A percentile compares a stretch with the other conserved stretches of the same genome.
Evolutionary conservation across 768 basidiomycete species (phyloP).

Genomic region (Lyophyllum semitale): DNA sequence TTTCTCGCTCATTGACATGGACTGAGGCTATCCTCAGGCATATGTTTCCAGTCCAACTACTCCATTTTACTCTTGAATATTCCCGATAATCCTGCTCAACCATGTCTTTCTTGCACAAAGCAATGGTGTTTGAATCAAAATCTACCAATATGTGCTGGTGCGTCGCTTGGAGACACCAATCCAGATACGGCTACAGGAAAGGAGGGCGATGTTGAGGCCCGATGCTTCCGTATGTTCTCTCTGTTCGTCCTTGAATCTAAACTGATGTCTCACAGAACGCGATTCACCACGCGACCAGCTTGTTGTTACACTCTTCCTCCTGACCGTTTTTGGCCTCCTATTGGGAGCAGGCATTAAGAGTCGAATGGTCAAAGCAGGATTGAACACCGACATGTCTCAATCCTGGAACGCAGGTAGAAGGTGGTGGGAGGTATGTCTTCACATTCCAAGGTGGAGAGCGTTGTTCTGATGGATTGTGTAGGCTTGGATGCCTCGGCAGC

Average conservation of each 20-base stretch:
- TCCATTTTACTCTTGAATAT: conserved; percentile 79
- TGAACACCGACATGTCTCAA: conserved; percentile 55
- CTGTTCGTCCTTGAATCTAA: conserved; percentile 3
- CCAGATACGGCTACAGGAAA: conserved; percentile 93
- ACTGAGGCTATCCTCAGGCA: conserved; percentile 53
- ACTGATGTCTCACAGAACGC: conserved; percentile 59
- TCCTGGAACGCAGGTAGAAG: conserved; percentile 60
- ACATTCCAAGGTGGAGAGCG: conserved; percentile 12
- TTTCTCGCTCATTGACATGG: neutral
- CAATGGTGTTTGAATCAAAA: conserved; percentile 96
- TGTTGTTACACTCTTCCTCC: conserved; percentile 86
- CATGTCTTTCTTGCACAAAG: conserved; percentile 91
- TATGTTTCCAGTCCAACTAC: conserved; percentile 88
- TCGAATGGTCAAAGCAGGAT: conserved; percentile 77
- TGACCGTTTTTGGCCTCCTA: conserved; percentile 85
- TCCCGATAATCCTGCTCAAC: conserved; percentile 85
- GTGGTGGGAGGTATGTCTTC: conserved; percentile 80
- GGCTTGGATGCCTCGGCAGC: conserved; percentile 59
- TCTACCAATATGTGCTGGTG: conserved; percentile 78
- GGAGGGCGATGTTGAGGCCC: conserved; percentile 93
- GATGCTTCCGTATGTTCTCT: conserved; percentile 84
- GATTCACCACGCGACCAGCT: conserved; percentile 96
- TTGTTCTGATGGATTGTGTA: conserved; percentile 22
- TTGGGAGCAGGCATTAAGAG: conserved; percentile 83
- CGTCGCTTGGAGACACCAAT: conserved; percentile 82